phyloP scores from a whole-genome alignment of 768 basidiomycete genomes.

The Russula lepida region DNA sequence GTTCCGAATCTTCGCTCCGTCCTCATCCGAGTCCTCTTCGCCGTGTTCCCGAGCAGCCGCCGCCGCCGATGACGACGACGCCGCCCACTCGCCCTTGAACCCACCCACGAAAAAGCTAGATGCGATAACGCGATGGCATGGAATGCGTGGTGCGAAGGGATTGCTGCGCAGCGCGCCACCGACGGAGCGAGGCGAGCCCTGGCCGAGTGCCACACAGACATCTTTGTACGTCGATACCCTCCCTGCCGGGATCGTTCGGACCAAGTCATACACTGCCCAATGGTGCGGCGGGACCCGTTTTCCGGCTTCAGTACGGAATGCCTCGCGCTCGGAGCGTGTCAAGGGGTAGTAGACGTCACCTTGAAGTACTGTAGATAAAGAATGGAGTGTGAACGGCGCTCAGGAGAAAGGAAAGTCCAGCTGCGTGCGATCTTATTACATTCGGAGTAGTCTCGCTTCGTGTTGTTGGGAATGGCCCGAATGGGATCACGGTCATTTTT shows the following conservation, averaged over 20 bases:
- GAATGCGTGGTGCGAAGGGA: constrained; percentile 58
- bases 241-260: constrained; percentile 11
- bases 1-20: not conserved
- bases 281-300: constrained; percentile 21
- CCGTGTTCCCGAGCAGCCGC: too few relatives aligned
- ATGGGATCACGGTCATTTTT: not conserved
- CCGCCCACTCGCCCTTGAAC: constrained; percentile 49
- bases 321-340: constrained; percentile 12
- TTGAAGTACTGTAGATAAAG: not conserved
- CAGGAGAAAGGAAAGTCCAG: too few relatives aligned
- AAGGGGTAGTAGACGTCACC: constrained; percentile 15
- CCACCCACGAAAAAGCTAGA: constrained; percentile 54
- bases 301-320: constrained; percentile 15
- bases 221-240: constrained; percentile 21
- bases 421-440: not conserved
- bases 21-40: not conserved
- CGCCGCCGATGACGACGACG: not conserved
- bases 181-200: constrained; percentile 62
- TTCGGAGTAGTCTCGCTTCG: constrained; percentile 1
- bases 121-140: constrained; percentile 64
- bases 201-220: constrained; percentile 39
- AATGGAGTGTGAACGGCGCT: not conserved
- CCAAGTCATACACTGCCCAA: constrained; percentile 21
- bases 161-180: constrained; percentile 56
- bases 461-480: too few relatives aligned